Percentiles rank a stretch among this genome's conserved stretches.
These are phyloP conservation scores for Neofusicoccum umdonicola DNA, from an alignment of 2,329 filamentous ascomycete genomes.

Conservation along the genomic window DNA sequence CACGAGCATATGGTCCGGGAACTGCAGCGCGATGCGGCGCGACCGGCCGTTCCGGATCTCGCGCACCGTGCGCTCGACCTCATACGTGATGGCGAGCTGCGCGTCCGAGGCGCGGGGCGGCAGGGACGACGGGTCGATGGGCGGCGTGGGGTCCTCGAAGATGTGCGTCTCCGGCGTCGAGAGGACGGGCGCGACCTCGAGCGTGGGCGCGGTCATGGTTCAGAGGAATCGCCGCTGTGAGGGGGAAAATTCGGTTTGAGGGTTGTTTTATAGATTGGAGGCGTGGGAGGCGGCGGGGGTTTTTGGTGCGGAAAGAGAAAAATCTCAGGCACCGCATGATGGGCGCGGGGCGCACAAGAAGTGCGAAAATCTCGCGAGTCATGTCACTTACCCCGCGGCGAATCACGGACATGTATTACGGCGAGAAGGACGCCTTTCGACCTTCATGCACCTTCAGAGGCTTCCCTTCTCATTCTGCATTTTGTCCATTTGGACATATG, in stretches of 20 bases:
- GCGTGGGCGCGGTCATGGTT: constrained; percentile 1
- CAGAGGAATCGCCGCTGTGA: too few species aligned
- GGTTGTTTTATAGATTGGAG: not conserved
- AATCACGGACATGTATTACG: not conserved
- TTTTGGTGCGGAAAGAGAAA: too few species aligned
- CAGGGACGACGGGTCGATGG: constrained; percentile 35
- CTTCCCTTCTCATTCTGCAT: too few species aligned
- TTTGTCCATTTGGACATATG: too few species aligned
- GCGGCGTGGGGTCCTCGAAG: constrained; percentile 53
- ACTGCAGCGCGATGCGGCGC: constrained; percentile 83
- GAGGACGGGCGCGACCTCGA: constrained; percentile 52
- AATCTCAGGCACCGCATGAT: not conserved
- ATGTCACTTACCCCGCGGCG: not conserved
- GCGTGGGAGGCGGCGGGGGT: too few species aligned
- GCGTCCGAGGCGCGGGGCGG: constrained; percentile 55
- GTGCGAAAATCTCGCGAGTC: not conserved
- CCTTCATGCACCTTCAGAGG: not conserved
- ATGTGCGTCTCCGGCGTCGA: constrained; percentile 63
- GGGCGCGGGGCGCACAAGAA: not conserved
- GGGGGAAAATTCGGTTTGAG: too few species aligned
- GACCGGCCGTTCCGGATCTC: constrained; percentile 74
- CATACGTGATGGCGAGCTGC: constrained; percentile 75
- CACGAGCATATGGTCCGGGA: constrained; percentile 86
- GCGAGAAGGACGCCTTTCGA: too few species aligned
- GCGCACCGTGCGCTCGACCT: constrained; percentile 73